Conservation (phyloP, 805 yeast species). For the Barnettozyma siamensis region DNA sequence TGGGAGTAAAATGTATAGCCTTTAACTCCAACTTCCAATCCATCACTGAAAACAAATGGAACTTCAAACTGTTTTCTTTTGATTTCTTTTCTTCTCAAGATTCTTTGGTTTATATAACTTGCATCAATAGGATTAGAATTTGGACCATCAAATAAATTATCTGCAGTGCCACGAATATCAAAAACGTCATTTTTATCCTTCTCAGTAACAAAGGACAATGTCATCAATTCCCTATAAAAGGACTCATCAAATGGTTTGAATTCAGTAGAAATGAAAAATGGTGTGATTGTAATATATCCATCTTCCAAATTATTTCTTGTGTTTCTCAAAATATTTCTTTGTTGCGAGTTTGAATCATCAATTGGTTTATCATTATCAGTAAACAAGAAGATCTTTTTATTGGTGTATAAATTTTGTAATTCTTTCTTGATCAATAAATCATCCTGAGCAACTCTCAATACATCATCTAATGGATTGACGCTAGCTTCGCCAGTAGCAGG, state of each 20-base stretch:
- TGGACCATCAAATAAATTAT: conserved; percentile 32
- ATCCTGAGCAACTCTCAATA: conserved; percentile 48
- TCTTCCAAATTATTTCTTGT: conserved; percentile 57
- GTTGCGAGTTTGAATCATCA: conserved; percentile 32
- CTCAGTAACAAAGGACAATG: conserved; percentile 19
- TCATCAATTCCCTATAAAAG: conserved; percentile 50
- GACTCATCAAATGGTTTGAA: conserved; percentile 36
- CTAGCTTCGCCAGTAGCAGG: conserved; percentile 20
- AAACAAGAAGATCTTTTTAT: conserved; percentile 59
- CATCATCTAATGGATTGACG: conserved; percentile 31
- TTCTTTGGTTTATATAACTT: conserved; percentile 38
- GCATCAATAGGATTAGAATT: conserved; percentile 37
- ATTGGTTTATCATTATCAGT: conserved; percentile 73
- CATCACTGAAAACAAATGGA: conserved; percentile 50
- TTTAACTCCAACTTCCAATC: conserved; percentile 55
- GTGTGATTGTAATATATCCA: conserved; percentile 47
- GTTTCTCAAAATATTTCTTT: conserved; percentile 45
- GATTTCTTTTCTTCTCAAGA: conserved; percentile 55
- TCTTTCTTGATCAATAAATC: conserved; percentile 41
- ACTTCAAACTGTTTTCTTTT: conserved; percentile 58
- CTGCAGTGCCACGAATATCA: conserved; percentile 5
- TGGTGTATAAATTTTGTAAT: conserved; percentile 41
- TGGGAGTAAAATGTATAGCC: conserved; percentile 64
- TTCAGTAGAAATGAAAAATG: conserved; percentile 48
- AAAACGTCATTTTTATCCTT: conserved; percentile 13